Evolutionary conservation across 108 stramenopile genomes (phyloP), one percentile per base, ranked within the genome.

Genomic region (Discostella stelligeroides): DNA sequence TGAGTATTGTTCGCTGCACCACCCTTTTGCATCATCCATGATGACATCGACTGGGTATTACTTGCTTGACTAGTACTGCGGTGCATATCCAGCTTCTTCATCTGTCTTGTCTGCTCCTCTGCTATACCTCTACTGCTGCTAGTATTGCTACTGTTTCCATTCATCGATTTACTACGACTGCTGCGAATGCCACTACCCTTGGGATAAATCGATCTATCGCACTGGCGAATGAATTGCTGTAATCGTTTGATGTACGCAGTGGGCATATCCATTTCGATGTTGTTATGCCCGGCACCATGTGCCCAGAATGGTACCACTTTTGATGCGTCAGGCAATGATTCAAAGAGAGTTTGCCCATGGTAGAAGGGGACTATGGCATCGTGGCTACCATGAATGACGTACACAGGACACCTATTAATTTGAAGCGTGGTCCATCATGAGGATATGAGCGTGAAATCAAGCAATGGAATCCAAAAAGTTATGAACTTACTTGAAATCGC

Each of bases 351-450:
- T 56, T 75, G 63, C 1, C 87, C 90, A 45, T 91, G 90, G 70
- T 88, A 82, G 53, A 86, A 88, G n/a, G 93, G 91, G 11, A 94
- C 86, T 17, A 92, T 78, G 60, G 79, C 85, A 62, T 92, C 92
- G 23, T 84, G 50, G 17, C 81, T 84, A 21, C 92, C 92, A 70
- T 92, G 90, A 30, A 86, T 71, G 48, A 92, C 80, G 17, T 87
- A 92, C 9, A 89, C 72, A 2, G 94, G 94, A 67, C 63, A 80
- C 54, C 79, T 80, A 68, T 49, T 28, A 20, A 30, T n/a, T n/a
- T n/a, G n/a, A n/a, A n/a, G n/a, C n/a, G n/a, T n/a, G n/a, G n/a
- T n/a, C n/a, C n/a, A n/a, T n/a, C n/a, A n/a, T n/a, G n/a, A n/a
- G n/a, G n/a, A n/a, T n/a, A n/a, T n/a, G n/a, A n/a, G n/a, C n/a